Evolutionary conservation across 139 green algal genomes (phyloP).

Genomic region (Nannochloris sp.): DNA sequence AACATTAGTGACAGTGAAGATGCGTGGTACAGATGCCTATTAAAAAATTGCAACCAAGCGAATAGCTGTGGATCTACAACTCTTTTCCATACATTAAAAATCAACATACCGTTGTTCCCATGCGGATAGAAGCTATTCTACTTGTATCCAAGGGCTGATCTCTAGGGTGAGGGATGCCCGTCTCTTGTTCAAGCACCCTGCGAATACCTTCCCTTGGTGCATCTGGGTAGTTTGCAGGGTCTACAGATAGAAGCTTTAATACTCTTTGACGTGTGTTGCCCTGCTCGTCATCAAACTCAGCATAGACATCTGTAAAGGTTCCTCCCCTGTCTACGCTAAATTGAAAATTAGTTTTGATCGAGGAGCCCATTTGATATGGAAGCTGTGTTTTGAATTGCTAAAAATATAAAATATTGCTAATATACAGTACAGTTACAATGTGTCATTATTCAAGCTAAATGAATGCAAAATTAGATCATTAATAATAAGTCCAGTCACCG

Average conservation of each 20-base stretch:
- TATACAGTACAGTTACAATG: not conserved
- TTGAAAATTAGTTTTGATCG: slow-evolving; percentile 1
- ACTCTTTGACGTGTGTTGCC: slow-evolving; percentile 11
- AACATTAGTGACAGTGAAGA: too few species aligned
- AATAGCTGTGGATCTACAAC: too few species aligned
- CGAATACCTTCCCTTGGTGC: slow-evolving; percentile 92
- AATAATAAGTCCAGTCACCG: too few species aligned
- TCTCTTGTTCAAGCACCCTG: slow-evolving; percentile 80
- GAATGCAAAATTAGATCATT: not conserved
- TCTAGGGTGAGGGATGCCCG: slow-evolving; percentile 49
- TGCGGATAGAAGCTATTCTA: slow-evolving; percentile 76
- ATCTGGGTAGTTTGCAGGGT: slow-evolving; percentile 90
- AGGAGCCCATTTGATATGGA: not conserved
- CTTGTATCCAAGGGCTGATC: slow-evolving; percentile 66
- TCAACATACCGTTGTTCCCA: slow-evolving; percentile 77
- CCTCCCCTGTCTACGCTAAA: slow-evolving; percentile 96
- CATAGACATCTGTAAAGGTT: slow-evolving; percentile 98
- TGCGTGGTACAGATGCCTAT: not conserved
- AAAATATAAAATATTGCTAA: not conserved
- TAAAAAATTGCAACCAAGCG: too few species aligned
- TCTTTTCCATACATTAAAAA: not conserved
- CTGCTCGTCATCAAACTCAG: slow-evolving; percentile 51
- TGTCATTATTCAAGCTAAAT: not conserved
- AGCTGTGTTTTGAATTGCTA: not conserved
- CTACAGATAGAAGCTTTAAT: slow-evolving; percentile 92